Evolutionary conservation across 2,329 filamentous ascomycete genomes (phyloP).

Genomic region (Apiospora pterosperma): DNA sequence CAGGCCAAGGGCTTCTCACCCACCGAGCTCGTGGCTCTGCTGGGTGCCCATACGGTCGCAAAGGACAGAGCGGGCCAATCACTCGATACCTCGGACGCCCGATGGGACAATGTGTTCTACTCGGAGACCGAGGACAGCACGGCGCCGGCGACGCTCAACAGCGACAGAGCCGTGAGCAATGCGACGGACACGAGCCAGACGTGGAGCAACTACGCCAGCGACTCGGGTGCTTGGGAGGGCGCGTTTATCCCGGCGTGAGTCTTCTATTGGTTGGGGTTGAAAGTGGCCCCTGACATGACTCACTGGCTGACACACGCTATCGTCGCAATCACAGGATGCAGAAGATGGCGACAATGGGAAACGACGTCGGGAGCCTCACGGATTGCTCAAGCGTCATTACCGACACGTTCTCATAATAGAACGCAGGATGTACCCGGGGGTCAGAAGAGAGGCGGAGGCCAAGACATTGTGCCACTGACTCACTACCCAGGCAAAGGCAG

Average conservation of each 20-base stretch:
- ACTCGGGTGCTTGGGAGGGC: conserved; percentile 18
- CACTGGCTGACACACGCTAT: neutral
- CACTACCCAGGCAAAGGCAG: neutral
- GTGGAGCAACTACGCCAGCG: conserved; percentile 20
- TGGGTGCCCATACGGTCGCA: conserved; percentile 51
- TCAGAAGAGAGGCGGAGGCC: neutral
- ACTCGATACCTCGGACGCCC: conserved; percentile 44
- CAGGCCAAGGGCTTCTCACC: conserved; percentile 46
- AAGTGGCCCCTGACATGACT: neutral
- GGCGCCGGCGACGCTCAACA: conserved; percentile 19
- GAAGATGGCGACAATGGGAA: conserved; percentile 22
- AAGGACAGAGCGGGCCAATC: conserved; percentile 32
- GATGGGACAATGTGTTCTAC: conserved; percentile 51
- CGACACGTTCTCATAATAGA: neutral
- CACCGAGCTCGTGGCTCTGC: conserved; percentile 47
- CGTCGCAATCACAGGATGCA: conserved; percentile 18
- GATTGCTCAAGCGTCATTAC: conserved; percentile 25
- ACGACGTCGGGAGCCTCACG: conserved; percentile 16
- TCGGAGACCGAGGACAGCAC: conserved; percentile 29
- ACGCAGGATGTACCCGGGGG: neutral
- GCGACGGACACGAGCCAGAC: conserved; percentile 17
- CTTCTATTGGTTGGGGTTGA: neutral
- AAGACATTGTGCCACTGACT: neutral
- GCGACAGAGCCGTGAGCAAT: conserved; percentile 22
- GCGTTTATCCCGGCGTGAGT: conserved; percentile 26